Conservation (phyloP, 2,329 filamentous ascomycete genomes). For the Hypoxylon sp. region DNA sequence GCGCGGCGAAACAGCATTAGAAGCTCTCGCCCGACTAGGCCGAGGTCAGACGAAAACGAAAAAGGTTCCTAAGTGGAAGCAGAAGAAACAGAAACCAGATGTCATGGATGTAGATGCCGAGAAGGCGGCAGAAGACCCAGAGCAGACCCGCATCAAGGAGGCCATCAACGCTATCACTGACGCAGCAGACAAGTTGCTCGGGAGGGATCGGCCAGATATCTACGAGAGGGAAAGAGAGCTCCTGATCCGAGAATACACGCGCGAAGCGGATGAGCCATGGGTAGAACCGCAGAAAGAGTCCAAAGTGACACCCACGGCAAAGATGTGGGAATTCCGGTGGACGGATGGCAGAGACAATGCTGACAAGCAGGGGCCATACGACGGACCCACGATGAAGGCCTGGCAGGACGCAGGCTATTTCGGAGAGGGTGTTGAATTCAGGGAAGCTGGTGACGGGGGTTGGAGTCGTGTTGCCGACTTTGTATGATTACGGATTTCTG, state of each 20-base stretch:
- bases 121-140: constrained; percentile 71
- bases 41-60: constrained; percentile 70
- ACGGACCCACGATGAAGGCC: constrained; percentile 85
- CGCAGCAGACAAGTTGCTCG: constrained; percentile 87
- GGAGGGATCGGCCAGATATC: constrained; percentile 86
- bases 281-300: constrained; percentile 58
- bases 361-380: constrained; percentile 87
- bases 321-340: constrained; percentile 93
- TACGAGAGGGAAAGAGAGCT: constrained; percentile 91
- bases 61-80: constrained; percentile 73
- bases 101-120: constrained; percentile 78
- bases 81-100: constrained; percentile 73
- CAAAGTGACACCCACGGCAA: constrained; percentile 46
- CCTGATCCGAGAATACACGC: constrained; percentile 83
- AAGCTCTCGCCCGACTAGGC: constrained; percentile 86
- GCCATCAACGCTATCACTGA: constrained; percentile 87
- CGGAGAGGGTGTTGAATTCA: constrained; percentile 86
- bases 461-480: constrained; percentile 69
- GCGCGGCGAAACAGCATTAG: constrained; percentile 85
- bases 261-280: constrained; percentile 92
- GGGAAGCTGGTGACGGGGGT: constrained; percentile 66
- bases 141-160: constrained; percentile 76
- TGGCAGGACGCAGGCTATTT: constrained; percentile 97
- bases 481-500: constrained; percentile 55
- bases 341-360: constrained; percentile 86